Evolutionary conservation across 305 asterid species (phyloP).

Genomic region (Fraxinus dipetala): DNA sequence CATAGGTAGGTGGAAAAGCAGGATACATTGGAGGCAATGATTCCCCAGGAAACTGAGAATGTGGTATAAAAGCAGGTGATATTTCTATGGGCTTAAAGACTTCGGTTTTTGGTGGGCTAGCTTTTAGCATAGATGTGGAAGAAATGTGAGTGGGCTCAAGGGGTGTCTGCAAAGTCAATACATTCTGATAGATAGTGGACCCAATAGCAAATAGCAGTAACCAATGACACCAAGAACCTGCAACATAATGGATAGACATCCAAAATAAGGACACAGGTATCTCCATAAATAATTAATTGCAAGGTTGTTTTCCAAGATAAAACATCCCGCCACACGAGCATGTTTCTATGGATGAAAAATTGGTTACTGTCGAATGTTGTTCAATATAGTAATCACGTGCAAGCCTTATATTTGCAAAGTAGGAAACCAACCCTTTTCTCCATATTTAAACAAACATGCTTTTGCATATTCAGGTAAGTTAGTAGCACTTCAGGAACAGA

Average conservation of each 20-base stretch:
- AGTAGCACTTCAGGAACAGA: not conserved
- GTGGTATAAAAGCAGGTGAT: slow-evolving; percentile 82
- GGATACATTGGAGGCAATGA: slow-evolving; percentile 96
- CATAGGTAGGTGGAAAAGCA: slow-evolving; percentile 66
- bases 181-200: slow-evolving; percentile 55
- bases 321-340: not conserved
- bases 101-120: slow-evolving; percentile 66
- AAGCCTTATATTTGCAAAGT: not conserved
- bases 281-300: not conserved
- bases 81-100: slow-evolving; percentile 78
- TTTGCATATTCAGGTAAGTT: not conserved
- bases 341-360: not conserved
- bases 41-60: slow-evolving; percentile 54
- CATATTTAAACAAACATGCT: not conserved
- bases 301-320: not conserved
- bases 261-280: slow-evolving; percentile 7
- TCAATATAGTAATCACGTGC: not conserved
- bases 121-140: slow-evolving; percentile 43
- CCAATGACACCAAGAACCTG: slow-evolving; percentile 68
- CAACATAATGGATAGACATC: slow-evolving; percentile 18
- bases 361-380: not conserved
- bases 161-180: slow-evolving; percentile 40
- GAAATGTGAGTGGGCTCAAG: slow-evolving; percentile 37
- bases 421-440: not conserved
- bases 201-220: slow-evolving; percentile 56